Evolutionary conservation across 495 filamentous ascomycete genomes (phyloP).

Genomic region (Aspergillus leporis): DNA sequence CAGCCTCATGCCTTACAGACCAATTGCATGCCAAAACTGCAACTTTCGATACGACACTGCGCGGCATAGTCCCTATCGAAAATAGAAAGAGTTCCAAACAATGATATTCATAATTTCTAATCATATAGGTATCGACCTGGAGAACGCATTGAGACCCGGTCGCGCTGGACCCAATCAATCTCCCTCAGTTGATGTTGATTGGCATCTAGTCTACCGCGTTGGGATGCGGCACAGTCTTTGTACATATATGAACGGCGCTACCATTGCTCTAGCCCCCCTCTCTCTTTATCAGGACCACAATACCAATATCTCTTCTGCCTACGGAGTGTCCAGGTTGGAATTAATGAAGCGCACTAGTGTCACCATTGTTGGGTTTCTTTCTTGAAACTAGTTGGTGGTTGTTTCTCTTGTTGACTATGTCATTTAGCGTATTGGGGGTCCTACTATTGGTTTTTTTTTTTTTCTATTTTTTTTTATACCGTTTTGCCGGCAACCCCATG

Average conservation of each 20-base stretch:
- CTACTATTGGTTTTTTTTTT: not conserved
- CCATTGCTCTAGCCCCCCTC: not conserved
- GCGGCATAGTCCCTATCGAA: not conserved
- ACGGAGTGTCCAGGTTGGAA: not conserved
- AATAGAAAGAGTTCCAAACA: slow-evolving; percentile 3
- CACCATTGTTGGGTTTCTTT: not conserved
- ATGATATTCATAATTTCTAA: slow-evolving; percentile 6
- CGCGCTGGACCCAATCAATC: not conserved
- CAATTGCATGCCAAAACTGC: not conserved
- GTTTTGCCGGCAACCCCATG: not conserved
- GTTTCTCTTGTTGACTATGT: not conserved
- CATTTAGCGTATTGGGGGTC: not conserved
- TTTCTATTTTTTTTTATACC: not conserved
- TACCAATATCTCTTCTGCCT: slow-evolving; percentile 2
- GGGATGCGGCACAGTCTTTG: slow-evolving; percentile 21
- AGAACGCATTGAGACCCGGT: not conserved
- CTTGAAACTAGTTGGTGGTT: not conserved
- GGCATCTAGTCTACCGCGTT: slow-evolving; percentile 9
- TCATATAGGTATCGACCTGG: not conserved
- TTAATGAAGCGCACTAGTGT: slow-evolving; percentile 1
- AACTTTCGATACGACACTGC: slow-evolving; percentile 3
- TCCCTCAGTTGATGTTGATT: not conserved
- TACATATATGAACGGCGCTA: slow-evolving; percentile 18
- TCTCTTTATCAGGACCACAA: not conserved
- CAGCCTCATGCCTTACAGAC: not conserved